A percentile compares a stretch with the other conserved stretches of the same genome.
Evolutionary conservation across 495 filamentous ascomycete species (phyloP).

Genomic region (Lasiosphaeriaceae sp.): DNA sequence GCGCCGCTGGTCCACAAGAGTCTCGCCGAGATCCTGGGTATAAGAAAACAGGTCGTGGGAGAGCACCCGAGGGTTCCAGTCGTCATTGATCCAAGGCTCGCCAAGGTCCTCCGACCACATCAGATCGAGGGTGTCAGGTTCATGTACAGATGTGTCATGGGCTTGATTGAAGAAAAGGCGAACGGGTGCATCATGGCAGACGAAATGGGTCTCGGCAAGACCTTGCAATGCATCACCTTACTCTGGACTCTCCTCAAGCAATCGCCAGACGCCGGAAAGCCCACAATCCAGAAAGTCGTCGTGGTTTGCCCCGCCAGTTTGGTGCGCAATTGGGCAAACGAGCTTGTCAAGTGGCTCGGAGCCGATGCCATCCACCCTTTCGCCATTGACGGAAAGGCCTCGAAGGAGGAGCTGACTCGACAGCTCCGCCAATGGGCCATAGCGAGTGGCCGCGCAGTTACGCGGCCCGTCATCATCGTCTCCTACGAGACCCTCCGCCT

Average conservation of each 20-base stretch:
- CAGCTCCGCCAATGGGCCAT: slow-evolving; percentile 96
- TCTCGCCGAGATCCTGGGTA: slow-evolving; percentile 89
- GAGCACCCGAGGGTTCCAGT: slow-evolving; percentile 88
- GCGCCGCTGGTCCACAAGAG: slow-evolving; percentile 87
- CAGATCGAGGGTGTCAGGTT: slow-evolving; percentile 99
- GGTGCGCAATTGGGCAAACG: slow-evolving; percentile 97
- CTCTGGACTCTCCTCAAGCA: slow-evolving; percentile 98
- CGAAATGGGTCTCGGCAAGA: slow-evolving; percentile 98
- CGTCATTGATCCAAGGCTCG: slow-evolving; percentile 88
- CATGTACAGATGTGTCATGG: slow-evolving; percentile 89
- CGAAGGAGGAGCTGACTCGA: slow-evolving; percentile 83
- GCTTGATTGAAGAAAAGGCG: slow-evolving; percentile 87
- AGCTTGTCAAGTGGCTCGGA: slow-evolving; percentile 92
- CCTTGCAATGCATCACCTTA: slow-evolving; percentile 62
- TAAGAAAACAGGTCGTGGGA: slow-evolving; percentile 81
- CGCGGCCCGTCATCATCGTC: slow-evolving; percentile 96
- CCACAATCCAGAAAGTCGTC: slow-evolving; percentile 93
- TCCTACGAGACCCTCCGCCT: slow-evolving; percentile 95
- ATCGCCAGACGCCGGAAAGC: slow-evolving; percentile 87
- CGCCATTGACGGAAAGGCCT: slow-evolving; percentile 93
- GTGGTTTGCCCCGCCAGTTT: slow-evolving; percentile 98
- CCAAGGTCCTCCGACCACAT: slow-evolving; percentile 92
- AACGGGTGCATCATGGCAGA: slow-evolving; percentile 99
- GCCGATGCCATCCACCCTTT: slow-evolving; percentile 89
- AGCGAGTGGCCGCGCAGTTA: slow-evolving; percentile 81